Conservation (phyloP, 805 yeast species). For the Saturnispora zaruensis region DNA sequence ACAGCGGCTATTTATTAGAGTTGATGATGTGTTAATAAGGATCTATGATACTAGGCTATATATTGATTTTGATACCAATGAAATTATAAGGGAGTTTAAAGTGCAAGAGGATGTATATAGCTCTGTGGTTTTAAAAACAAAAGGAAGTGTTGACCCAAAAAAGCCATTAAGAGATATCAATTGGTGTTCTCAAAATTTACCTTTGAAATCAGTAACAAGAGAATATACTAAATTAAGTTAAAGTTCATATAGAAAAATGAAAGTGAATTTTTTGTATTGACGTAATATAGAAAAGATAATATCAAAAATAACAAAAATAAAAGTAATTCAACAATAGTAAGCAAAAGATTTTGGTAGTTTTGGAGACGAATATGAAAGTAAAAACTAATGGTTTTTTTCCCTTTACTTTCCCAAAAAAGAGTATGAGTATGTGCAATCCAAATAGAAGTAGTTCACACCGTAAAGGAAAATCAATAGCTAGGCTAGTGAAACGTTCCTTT, state of each 20-base stretch:
- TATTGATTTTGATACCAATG: constrained; percentile 60
- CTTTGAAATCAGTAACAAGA: constrained; percentile 19
- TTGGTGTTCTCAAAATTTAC: constrained; percentile 59
- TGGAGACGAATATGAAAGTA: not conserved
- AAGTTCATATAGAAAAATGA: not conserved
- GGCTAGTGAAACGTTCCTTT: not conserved
- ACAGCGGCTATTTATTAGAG: constrained; percentile 73
- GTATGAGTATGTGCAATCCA: not conserved
- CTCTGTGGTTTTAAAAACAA: constrained; percentile 30
- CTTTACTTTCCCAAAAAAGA: not conserved
- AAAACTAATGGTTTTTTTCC: not conserved
- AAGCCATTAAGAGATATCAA: constrained; percentile 68
- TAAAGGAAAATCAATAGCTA: too few relatives aligned
- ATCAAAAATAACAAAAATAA: not conserved
- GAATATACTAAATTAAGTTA: constrained; percentile 16
- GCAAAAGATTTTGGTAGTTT: not conserved
- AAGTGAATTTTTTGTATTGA: not conserved
- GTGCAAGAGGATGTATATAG: constrained; percentile 53
- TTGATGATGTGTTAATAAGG: constrained; percentile 81
- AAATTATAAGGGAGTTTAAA: constrained; percentile 69
- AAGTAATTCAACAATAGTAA: not conserved
- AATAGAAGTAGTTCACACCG: not conserved
- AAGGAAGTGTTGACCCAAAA: constrained; percentile 45
- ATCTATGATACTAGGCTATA: constrained; percentile 79
- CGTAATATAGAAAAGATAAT: not conserved